Percentiles rank a stretch among this genome's conserved stretches.
Conservation (phyloP, 768 basidiomycete species). For the Tephrocybe sp. region DNA sequence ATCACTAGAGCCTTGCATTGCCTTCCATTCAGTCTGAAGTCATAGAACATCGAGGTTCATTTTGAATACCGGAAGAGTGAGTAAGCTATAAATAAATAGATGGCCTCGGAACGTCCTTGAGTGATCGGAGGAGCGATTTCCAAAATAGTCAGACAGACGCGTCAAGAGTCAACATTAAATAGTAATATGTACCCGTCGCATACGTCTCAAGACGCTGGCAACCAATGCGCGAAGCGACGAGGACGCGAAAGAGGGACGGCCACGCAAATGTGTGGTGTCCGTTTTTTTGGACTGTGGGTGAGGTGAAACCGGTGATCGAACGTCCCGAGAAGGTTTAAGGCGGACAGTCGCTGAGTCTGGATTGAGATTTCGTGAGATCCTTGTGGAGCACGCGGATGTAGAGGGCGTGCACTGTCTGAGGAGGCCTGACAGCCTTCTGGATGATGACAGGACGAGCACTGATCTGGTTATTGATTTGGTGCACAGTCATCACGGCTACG, state of each 20-base stretch:
- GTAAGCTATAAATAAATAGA: conserved; percentile 6
- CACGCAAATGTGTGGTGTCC: background rate
- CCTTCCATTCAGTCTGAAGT: no score
- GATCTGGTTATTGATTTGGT: no score
- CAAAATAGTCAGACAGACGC: no score
- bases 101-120: background rate
- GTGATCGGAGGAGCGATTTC: background rate
- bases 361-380: background rate
- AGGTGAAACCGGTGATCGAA: background rate
- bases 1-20: no score
- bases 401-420: no score
- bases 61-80: background rate
- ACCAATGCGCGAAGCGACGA: background rate
- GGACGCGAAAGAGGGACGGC: background rate
- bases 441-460: no score
- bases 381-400: background rate
- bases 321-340: background rate
- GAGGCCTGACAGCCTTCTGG: no score
- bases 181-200: no score
- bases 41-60: no score
- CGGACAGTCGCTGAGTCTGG: conserved; percentile 4
- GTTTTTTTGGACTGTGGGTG: no score
- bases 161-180: no score
- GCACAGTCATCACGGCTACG: background rate
- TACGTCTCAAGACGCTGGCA: background rate